Conservation (phyloP, 2,329 filamentous ascomycete species). For the Fusarium fujikuroi region DNA sequence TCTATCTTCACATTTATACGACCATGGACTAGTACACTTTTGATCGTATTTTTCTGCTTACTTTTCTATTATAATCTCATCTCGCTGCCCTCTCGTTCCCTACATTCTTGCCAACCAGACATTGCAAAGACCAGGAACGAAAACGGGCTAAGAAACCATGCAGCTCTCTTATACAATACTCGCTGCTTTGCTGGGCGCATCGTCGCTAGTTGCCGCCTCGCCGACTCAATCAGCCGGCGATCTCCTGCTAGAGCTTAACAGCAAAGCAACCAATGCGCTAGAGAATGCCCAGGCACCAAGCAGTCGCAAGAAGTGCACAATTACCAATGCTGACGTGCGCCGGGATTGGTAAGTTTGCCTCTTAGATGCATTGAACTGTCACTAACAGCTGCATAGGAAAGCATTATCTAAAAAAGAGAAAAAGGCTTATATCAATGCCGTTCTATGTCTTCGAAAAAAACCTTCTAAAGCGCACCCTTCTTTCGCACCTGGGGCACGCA, state of each 20-base stretch:
- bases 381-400: not conserved
- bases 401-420: not conserved
- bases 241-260: not conserved
- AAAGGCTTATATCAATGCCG: not conserved
- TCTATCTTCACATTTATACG: not conserved
- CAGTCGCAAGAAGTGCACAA: not conserved
- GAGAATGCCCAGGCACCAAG: fast-evolving
- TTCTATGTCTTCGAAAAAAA: not conserved
- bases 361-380: fast-evolving
- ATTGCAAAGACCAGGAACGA: fast-evolving
- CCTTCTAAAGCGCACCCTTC: not conserved
- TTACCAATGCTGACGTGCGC: not conserved
- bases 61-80: no score
- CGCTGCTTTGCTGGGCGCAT: not conserved
- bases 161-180: not conserved
- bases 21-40: not conserved
- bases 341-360: not conserved
- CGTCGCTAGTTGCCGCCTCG: not conserved
- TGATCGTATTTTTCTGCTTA: not conserved
- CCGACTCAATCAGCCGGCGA: not conserved
- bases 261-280: not conserved
- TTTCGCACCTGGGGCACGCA: conserved; percentile 6
- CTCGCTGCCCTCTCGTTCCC: fast-evolving
- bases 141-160: not conserved
- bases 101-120: not conserved